A percentile compares a stretch with the other conserved stretches of the same genome.
phyloP scores from a whole-genome alignment of 345 rosid genomes.

The Lagerstroemia speciosa region DNA sequence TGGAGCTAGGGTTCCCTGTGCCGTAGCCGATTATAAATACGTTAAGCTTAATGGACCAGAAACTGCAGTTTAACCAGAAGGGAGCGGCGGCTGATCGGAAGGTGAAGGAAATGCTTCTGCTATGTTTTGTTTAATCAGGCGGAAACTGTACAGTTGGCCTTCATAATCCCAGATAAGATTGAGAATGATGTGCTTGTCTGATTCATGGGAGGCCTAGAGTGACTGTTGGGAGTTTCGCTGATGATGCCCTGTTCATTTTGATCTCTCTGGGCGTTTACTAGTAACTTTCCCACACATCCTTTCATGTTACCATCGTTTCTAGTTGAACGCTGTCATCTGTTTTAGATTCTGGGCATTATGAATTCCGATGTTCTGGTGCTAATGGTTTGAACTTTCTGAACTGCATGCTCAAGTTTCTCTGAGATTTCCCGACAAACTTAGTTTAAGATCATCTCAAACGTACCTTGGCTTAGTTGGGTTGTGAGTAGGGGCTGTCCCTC shows the following conservation, averaged over 20 bases:
- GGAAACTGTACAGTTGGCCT: conserved; percentile 11
- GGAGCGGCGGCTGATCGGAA: neutral
- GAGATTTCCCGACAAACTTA: too few species aligned
- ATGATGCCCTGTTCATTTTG: conserved; percentile 18
- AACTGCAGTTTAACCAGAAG: neutral
- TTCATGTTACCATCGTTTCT: neutral
- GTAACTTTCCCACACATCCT: conserved; percentile 23
- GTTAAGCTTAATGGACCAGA: neutral
- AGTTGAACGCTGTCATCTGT: neutral
- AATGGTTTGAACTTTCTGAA: too few species aligned
- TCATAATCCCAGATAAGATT: conserved; percentile 29
- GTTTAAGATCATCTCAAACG: too few species aligned
- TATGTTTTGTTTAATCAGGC: neutral
- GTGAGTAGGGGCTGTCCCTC: too few species aligned
- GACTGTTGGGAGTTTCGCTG: conserved; percentile 26
- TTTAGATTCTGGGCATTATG: neutral
- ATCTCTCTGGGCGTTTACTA: conserved; percentile 16
- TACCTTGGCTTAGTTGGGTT: too few species aligned
- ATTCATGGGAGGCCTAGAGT: conserved; percentile 32
- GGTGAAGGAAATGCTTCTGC: neutral
- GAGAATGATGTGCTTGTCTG: conserved; percentile 17
- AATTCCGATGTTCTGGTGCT: too few species aligned
- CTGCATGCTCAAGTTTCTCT: too few species aligned
- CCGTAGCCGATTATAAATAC: conserved; percentile 6
- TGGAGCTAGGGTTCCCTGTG: neutral